phyloP scores from a whole-genome alignment of 805 yeast genomes.

The Pichia phayaonensis region DNA sequence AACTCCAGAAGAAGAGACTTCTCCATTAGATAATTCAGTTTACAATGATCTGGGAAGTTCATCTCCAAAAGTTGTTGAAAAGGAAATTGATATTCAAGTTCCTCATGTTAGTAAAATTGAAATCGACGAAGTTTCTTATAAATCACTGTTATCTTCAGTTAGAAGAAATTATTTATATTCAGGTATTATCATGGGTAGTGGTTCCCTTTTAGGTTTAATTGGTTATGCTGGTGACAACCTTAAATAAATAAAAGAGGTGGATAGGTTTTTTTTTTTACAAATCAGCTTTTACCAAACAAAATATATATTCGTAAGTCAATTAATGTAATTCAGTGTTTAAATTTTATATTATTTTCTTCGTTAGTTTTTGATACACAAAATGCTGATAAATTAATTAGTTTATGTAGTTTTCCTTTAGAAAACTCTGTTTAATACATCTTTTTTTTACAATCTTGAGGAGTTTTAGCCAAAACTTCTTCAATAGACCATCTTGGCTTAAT shows the following conservation, averaged over 20 bases:
- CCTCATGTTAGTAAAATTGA: slow-evolving; percentile 21
- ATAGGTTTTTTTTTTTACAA: background rate
- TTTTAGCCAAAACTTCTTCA: slow-evolving; percentile 66
- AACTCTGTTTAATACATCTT: slow-evolving; percentile 14
- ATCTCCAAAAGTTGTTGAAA: slow-evolving; percentile 19
- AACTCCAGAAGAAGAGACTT: slow-evolving; percentile 25
- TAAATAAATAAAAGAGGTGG: slow-evolving; percentile 5
- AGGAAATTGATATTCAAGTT: slow-evolving; percentile 31
- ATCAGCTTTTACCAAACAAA: no score
- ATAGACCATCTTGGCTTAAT: slow-evolving; percentile 66
- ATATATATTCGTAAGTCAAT: no score
- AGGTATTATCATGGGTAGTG: slow-evolving; percentile 35
- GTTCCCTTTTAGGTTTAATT: slow-evolving; percentile 41
- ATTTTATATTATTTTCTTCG: background rate
- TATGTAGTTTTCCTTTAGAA: no score
- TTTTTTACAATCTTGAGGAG: slow-evolving; percentile 53
- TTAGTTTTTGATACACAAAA: background rate
- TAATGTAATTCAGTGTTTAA: background rate
- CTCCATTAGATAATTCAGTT: slow-evolving; percentile 39
- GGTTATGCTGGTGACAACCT: slow-evolving; percentile 51
- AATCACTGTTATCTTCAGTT: slow-evolving; percentile 27
- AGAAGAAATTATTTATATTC: slow-evolving; percentile 34
- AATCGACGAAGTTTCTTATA: slow-evolving; percentile 32
- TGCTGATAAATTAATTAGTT: background rate
- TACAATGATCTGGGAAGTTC: slow-evolving; percentile 34